Conservation (phyloP, 2,329 filamentous ascomycete species). For the Sclerotiophoma versabilis region DNA sequence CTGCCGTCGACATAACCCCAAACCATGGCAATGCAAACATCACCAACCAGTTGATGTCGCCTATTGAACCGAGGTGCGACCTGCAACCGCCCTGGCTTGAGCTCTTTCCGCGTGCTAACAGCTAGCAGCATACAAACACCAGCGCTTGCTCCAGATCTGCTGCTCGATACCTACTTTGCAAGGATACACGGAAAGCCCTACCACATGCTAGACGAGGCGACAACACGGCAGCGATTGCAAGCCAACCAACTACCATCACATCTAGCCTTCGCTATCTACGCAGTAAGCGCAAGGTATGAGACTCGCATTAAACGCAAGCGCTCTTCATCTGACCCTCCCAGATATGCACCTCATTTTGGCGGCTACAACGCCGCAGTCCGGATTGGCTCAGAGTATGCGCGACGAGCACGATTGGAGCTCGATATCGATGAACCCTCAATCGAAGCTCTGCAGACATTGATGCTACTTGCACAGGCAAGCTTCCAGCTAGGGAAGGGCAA, state of each 20-base stretch:
- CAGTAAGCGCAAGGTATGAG: constrained; percentile 54
- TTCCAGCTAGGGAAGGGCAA: constrained; percentile 81
- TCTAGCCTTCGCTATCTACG: constrained; percentile 62
- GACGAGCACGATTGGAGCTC: constrained; percentile 72
- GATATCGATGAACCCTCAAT: constrained; percentile 83
- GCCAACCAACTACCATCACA: constrained; percentile 66
- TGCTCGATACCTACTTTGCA: constrained; percentile 80
- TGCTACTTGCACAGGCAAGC: constrained; percentile 78
- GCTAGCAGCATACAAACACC: constrained; percentile 49
- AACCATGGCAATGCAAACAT: constrained; percentile 32
- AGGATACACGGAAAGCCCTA: constrained; percentile 84
- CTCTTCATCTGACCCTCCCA: constrained; percentile 47
- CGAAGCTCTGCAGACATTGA: constrained; percentile 76
- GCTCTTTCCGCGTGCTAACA: constrained; percentile 19
- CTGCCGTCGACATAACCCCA: constrained; percentile 36
- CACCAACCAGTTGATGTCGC: constrained; percentile 46
- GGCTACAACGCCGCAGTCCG: constrained; percentile 72
- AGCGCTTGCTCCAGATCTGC: constrained; percentile 63
- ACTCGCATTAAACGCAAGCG: constrained; percentile 40
- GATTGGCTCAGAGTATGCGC: constrained; percentile 75
- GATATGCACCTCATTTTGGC: constrained; percentile 72
- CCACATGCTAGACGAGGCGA: constrained; percentile 79
- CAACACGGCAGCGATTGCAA: constrained; percentile 74
- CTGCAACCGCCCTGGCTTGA: constrained; percentile 13
- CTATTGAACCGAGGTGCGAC: constrained; percentile 47